Evolutionary conservation across 2,329 filamentous ascomycete species (phyloP).

Genomic region (Huntiella abstrusa): DNA sequence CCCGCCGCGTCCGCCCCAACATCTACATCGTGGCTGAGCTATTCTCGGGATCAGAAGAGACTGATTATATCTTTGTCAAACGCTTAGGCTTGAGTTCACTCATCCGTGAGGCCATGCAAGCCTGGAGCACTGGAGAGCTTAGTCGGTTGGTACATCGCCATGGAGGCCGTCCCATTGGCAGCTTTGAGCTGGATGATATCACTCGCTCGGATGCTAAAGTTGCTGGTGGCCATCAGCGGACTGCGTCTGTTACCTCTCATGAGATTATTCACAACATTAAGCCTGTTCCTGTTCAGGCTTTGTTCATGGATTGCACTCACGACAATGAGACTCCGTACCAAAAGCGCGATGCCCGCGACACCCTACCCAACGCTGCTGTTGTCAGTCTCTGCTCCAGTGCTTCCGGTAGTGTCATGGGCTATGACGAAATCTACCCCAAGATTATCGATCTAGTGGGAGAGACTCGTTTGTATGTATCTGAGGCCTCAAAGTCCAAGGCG

Average conservation of each 20-base stretch:
- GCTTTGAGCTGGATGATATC: constrained; percentile 85
- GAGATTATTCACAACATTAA: constrained; percentile 68
- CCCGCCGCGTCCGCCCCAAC: constrained; percentile 70
- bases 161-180: constrained; percentile 84
- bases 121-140: constrained; percentile 85
- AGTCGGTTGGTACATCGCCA: constrained; percentile 86
- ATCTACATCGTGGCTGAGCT: constrained; percentile 87
- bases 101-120: constrained; percentile 95
- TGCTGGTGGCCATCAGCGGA: neutral
- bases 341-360: constrained; percentile 85
- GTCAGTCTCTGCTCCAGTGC: constrained; percentile 93
- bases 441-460: constrained; percentile 88
- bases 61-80: constrained; percentile 91
- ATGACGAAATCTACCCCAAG: constrained; percentile 88
- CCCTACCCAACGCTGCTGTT: constrained; percentile 78
- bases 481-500: constrained; percentile 41
- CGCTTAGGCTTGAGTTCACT: constrained; percentile 76
- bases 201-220: constrained; percentile 35
- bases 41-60: constrained; percentile 88
- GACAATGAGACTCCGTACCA: constrained; percentile 95
- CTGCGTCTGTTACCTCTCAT: constrained; percentile 21
- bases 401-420: constrained; percentile 91
- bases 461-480: constrained; percentile 62
- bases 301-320: constrained; percentile 99
- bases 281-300: constrained; percentile 71